Base-by-base conservation (phyloP, 768 basidiomycete genomes). In the Tulasnella sp. region DNA sequence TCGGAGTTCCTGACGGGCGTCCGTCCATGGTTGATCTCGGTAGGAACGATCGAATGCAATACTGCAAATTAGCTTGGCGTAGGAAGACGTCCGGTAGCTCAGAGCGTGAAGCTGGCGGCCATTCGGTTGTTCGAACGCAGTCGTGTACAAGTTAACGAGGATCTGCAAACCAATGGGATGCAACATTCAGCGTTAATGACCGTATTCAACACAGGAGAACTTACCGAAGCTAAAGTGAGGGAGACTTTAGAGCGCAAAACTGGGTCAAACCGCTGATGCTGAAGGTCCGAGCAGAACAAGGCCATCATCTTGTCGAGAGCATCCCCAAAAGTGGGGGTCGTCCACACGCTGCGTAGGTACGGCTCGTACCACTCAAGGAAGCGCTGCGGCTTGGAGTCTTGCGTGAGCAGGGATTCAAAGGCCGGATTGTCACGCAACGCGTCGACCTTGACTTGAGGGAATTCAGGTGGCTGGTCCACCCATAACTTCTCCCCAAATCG, bases 231-330 rank as follows among this genome's bases (percentile, higher is more conserved):
- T 3, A 91, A 91, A 40, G 88, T 85, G 37, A 86, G 82, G 84
- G 95, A 89, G 23, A 90, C 88, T 32, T 85, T 84, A 0, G 93
- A 90, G 20, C 91, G 88, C 29, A 88, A 84, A 35, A 86, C 42
- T 1, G 79, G 85, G 72, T 86, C 83, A 82, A 93, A 92, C 4
- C 92, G 88, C 77, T 91, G 89, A 80, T 95, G 93, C 82, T 96
- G 95, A 26, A 93, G 84, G 80, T 93, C 91, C 82, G 93, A 93
- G 83, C 91, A 92, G 74, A 95, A 86, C 79, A 93, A 91, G 79
- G 90, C 89, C 18, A 90, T 85, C 48, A 92, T 87, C 82, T 90
- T 91, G 10, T 91, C 91, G 42, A 96, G 85, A n/a, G 92, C 86
- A 74, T 91, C 90, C n/a, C 85, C 86, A 83, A 87, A 92, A 39